Base-by-base conservation (phyloP, 1,284 basidiomycete species). In the Irpex sp. region DNA sequence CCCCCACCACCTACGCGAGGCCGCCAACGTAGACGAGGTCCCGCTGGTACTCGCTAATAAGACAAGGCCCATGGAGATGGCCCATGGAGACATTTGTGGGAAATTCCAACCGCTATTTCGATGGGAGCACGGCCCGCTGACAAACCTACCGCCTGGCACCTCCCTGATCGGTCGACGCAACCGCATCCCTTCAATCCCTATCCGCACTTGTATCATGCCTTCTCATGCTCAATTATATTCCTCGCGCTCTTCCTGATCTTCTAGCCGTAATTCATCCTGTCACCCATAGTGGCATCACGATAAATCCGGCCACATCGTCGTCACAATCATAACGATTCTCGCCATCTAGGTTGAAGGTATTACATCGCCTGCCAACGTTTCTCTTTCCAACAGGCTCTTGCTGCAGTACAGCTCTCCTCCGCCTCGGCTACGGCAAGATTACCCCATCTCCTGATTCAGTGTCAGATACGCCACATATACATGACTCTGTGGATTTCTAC, bases 391-490 rank as follows among this genome's bases (percentile, higher is more conserved):
- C 26, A 26, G 26, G 26, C 26, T 26, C 26, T 26, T 26, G 26
- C 26, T 26, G 26, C 26, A 26, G 26, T 26, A 26, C 26, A 26
- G 26, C 26, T 26, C 26, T 26, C 26, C 26, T 26, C 26, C 26
- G 26, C 11, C 39, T 43, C 39, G 8, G 15, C 39, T 11, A 43
- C 39, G 8, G 39, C 39, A 43, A 43, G 39, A 43, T 9, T 43
- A 43, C 39, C 39, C 11, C 8, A 43, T 43, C 39, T 9, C 39
- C 49, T 61, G 60, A 61, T 58, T 9, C 17, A 51, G 15, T 36
- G 36, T 19, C 46, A 49, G 60, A 61, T 61, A 61, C 60, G 60
- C 56, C 60, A 61, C 60, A 6, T n/a, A 35, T 35, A 46, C 56
- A 36, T 26, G 43, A 61, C 55, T 17, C 37, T 37, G 26, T 26